phyloP scores from a whole-genome alignment of 306 rosid species.

The Arachis stenosperma region DNA sequence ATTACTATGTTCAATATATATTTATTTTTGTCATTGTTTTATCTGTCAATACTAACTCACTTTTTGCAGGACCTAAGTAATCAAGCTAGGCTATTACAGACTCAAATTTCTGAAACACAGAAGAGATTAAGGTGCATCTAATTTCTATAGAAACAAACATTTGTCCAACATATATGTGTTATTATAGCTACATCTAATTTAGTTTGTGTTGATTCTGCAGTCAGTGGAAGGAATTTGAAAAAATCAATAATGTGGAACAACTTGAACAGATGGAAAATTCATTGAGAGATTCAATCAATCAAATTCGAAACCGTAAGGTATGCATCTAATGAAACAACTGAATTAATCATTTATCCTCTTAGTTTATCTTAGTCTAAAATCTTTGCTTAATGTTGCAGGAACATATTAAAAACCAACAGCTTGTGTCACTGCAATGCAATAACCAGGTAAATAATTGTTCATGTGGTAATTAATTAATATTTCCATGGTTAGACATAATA shows the following conservation, averaged over 20 bases:
- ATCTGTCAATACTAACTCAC: background rate
- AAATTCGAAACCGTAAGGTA: constrained; percentile 65
- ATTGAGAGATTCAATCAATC: constrained; percentile 59
- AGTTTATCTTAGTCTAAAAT: constrained; percentile 6
- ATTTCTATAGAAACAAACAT: background rate
- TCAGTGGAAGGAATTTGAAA: constrained; percentile 62
- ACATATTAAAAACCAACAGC: constrained; percentile 75
- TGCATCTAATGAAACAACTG: constrained; percentile 6
- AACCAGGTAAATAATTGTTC: constrained; percentile 65
- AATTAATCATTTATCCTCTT: constrained; percentile 3
- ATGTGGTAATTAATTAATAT: background rate
- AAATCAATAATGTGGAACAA: constrained; percentile 64
- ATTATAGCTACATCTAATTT: constrained; percentile 17
- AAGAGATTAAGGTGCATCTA: constrained; percentile 62
- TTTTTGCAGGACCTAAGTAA: constrained; percentile 56
- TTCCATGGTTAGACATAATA: no score
- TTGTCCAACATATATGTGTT: constrained; percentile 7
- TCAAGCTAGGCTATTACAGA: constrained; percentile 46
- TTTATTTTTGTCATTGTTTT: constrained; percentile 17
- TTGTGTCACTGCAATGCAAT: constrained; percentile 68
- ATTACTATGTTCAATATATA: background rate
- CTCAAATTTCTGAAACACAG: constrained; percentile 56
- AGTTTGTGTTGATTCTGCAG: constrained; percentile 41
- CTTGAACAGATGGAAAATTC: constrained; percentile 74
- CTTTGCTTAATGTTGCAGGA: constrained; percentile 46